These are phyloP conservation scores for Punctularia strigosozonata DNA, from an alignment of 768 basidiomycete genomes.

Conservation along the genomic window DNA sequence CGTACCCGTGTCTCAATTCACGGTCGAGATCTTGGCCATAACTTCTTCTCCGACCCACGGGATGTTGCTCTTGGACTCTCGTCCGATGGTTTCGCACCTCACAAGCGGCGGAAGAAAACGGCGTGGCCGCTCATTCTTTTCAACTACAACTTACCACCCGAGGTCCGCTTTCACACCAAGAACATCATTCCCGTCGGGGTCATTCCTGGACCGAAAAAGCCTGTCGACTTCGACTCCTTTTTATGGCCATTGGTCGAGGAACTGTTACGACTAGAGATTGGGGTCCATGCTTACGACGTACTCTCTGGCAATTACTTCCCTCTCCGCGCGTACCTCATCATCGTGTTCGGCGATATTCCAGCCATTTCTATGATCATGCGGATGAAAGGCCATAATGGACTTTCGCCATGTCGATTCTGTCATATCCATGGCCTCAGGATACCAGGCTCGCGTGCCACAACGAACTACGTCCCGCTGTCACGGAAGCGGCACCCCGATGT, in stretches of 20 bases:
- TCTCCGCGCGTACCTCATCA: constrained; percentile 18
- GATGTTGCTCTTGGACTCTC: constrained; percentile 33
- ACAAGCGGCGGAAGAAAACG: constrained; percentile 19
- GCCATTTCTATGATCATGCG: constrained; percentile 17
- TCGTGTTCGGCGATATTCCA: constrained; percentile 23
- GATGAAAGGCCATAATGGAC: constrained; percentile 32
- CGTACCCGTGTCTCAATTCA: constrained; percentile 15
- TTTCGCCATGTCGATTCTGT: constrained; percentile 25
- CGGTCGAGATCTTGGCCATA: constrained; percentile 11
- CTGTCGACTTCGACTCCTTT: constrained; percentile 28
- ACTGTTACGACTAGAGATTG: constrained; percentile 19
- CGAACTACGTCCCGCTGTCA: constrained; percentile 20
- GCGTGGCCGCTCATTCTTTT: constrained; percentile 30
- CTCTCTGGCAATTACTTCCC: constrained; percentile 11
- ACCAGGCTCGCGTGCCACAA: constrained; percentile 3
- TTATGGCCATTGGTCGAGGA: constrained; percentile 24
- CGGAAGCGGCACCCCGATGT: constrained; percentile 11
- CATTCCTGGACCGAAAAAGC: constrained; percentile 34
- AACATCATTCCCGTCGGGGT: constrained; percentile 27
- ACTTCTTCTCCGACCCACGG: constrained; percentile 22
- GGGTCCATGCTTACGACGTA: constrained; percentile 24
- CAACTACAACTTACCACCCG: constrained; percentile 32
- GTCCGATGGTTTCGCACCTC: constrained; percentile 30
- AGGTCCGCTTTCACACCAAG: constrained; percentile 21
- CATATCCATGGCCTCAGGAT: constrained; percentile 18